Evolutionary conservation across 1,139 yeast species (phyloP).

Genomic region (Pichia sp.): DNA sequence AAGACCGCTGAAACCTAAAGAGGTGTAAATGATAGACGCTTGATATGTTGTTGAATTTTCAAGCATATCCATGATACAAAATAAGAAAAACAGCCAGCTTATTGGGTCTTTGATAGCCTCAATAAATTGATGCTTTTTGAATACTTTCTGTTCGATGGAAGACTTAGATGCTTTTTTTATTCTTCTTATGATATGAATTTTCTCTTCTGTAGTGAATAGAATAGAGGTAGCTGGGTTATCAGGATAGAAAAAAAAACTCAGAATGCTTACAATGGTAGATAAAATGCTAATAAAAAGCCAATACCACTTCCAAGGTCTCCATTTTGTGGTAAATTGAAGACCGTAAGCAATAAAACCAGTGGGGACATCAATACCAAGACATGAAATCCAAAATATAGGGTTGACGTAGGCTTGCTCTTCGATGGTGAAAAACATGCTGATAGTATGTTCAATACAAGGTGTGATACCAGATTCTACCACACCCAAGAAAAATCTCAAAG

Average conservation of each 20-base stretch:
- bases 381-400: constrained; percentile 35
- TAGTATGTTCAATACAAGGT: constrained; percentile 35
- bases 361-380: constrained; percentile 37
- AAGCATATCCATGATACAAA: constrained; percentile 36
- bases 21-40: constrained; percentile 35
- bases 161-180: constrained; percentile 34
- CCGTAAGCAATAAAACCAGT: constrained; percentile 39
- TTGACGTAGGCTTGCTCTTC: constrained; percentile 35
- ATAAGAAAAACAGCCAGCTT: constrained; percentile 37
- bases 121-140: constrained; percentile 36
- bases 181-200: constrained; percentile 35
- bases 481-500: constrained; percentile 35
- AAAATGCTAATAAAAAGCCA: constrained; percentile 35
- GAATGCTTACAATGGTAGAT: constrained; percentile 32
- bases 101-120: constrained; percentile 40
- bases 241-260: constrained; percentile 33
- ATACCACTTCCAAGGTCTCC: constrained; percentile 34
- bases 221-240: constrained; percentile 36
- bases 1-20: constrained; percentile 36
- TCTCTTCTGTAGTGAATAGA: constrained; percentile 35
- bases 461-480: constrained; percentile 34
- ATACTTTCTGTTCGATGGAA: constrained; percentile 36
- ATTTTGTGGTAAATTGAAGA: constrained; percentile 27
- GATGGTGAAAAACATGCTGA: constrained; percentile 35
- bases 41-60: constrained; percentile 42